Base-by-base conservation (phyloP, 2,329 filamentous ascomycete genomes). In the Fusarium incarnatum region DNA sequence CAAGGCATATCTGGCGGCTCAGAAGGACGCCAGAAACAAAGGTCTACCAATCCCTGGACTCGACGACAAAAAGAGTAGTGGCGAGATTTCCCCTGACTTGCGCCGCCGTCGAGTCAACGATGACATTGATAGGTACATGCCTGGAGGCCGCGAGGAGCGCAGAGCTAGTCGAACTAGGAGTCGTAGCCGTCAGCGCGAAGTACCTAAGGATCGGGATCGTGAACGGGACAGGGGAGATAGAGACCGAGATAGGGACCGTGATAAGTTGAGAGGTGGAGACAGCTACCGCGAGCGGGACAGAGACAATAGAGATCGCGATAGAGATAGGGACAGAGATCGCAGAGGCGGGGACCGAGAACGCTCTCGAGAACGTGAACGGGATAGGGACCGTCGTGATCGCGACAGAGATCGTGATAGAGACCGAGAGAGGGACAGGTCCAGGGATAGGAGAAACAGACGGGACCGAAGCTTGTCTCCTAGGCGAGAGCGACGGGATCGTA, bases 1-100 rank as follows among this genome's bases (percentile, higher is more conserved):
- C 41, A 90, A 89, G 76, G 87, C 87, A 7, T 91, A 90, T 71
- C 80, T 90, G 40, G 87, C 87, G 9, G 87, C 87, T 5, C 87
- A 89, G 71, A 86, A 87, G 66, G 87, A 89, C 70, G 88, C 88
- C 32, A 83, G 86, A 30, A 84, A 84, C 49, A 89, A 89, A 74
- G 87, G 87, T 11, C 76, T 88, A 42, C 86, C 87, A 2, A 78
- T 88, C 22, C 86, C 87, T 1, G 85, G 86, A n/a, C 80, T 88
- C n/a, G 85, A 88, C 56, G 86, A 88, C 69, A 84, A 82, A 67
- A 81, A 80, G 66, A 82, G 79, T 53, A 76, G 78, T 8, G 82
- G 81, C 20, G 84, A 85, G 80, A 84, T 56, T 81, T 84, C 56
- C 78, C 84, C 74, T 74, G 83, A 45, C 81, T 81, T 68, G 77